Evolutionary conservation across 108 stramenopile species (phyloP).

Genomic region (Stephanodiscus minutulus): DNA sequence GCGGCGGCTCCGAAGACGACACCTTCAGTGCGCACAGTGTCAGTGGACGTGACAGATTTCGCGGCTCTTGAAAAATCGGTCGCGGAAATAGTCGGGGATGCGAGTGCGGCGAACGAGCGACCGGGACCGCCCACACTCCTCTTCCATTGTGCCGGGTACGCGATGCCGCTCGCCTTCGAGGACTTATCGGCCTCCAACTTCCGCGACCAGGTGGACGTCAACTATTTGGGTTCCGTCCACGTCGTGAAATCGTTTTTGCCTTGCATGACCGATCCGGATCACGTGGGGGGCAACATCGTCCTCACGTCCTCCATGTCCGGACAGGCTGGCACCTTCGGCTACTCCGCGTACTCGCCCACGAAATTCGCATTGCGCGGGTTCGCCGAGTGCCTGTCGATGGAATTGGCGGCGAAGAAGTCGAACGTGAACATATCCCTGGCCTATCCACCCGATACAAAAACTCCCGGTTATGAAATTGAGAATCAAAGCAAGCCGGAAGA

Average conservation of each 20-base stretch:
- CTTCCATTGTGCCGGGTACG: conserved; percentile 81
- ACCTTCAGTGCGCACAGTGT: conserved; percentile 41
- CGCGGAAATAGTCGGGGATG: conserved; percentile 13
- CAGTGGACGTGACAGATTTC: conserved; percentile 70
- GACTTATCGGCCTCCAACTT: conserved; percentile 58
- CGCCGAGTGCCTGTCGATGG: conserved; percentile 79
- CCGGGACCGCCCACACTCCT: conserved; percentile 52
- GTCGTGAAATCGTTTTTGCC: conserved; percentile 78
- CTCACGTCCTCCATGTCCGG: conserved; percentile 81
- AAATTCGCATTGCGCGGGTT: conserved; percentile 88
- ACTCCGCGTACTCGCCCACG: conserved; percentile 81
- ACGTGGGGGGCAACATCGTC: conserved; percentile 54
- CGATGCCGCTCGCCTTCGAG: conserved; percentile 63
- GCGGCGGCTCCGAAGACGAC: neutral
- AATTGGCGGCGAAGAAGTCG: conserved; percentile 51
- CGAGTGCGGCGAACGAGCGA: neutral
- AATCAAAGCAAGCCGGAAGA: conserved; percentile 73
- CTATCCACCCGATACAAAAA: conserved; percentile 97
- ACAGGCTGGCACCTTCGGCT: conserved; percentile 84
- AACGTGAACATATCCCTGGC: conserved; percentile 74
- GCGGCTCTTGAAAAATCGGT: conserved; percentile 48
- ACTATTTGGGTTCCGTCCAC: conserved; percentile 81
- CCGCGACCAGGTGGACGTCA: conserved; percentile 60
- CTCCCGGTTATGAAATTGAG: conserved; percentile 93
- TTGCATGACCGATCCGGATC: conserved; percentile 52